Conservation (phyloP, 495 filamentous ascomycete genomes). For the Aspergillus nidulans region DNA sequence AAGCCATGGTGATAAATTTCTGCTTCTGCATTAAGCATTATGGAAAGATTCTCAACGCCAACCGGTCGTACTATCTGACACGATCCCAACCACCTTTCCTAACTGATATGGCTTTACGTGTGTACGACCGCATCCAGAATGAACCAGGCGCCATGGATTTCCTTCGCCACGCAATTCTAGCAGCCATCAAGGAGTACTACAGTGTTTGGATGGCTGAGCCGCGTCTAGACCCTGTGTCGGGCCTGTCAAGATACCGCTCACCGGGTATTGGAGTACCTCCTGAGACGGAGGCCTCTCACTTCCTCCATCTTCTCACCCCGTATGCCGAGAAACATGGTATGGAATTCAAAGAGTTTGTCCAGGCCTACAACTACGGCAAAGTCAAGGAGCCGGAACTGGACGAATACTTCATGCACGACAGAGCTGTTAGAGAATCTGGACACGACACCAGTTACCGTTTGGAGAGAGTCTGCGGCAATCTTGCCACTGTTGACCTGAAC, state of each 20-base stretch:
- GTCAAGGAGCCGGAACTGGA: slow-evolving; percentile 85
- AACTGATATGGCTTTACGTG: slow-evolving; percentile 91
- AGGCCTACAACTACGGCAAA: slow-evolving; percentile 74
- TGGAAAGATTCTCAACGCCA: slow-evolving; percentile 95
- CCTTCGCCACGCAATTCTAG: slow-evolving; percentile 69
- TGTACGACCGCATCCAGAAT: slow-evolving; percentile 81
- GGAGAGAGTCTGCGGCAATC: slow-evolving; percentile 77
- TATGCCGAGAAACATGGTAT: slow-evolving; percentile 82
- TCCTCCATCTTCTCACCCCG: slow-evolving; percentile 78
- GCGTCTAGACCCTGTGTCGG: slow-evolving; percentile 70
- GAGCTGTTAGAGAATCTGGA: slow-evolving; percentile 91
- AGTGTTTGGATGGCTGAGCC: slow-evolving; percentile 82
- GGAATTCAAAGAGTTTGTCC: slow-evolving; percentile 74
- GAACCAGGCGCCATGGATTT: slow-evolving; percentile 74
- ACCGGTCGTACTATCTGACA: slow-evolving; percentile 88
- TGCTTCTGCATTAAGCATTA: slow-evolving; percentile 98
- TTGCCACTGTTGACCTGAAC: slow-evolving; percentile 93
- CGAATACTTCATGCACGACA: slow-evolving; percentile 91
- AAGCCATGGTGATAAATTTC: slow-evolving; percentile 92
- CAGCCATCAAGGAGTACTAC: slow-evolving; percentile 96
- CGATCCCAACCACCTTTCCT: slow-evolving; percentile 95
- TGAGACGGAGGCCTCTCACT: slow-evolving; percentile 87
- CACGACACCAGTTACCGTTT: slow-evolving; percentile 94
- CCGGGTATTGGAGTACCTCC: slow-evolving; percentile 87
- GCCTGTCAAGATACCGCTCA: slow-evolving; percentile 86